Base-by-base conservation (phyloP, 2,329 filamentous ascomycete species). In the Mycosphaerelloides madeirae region DNA sequence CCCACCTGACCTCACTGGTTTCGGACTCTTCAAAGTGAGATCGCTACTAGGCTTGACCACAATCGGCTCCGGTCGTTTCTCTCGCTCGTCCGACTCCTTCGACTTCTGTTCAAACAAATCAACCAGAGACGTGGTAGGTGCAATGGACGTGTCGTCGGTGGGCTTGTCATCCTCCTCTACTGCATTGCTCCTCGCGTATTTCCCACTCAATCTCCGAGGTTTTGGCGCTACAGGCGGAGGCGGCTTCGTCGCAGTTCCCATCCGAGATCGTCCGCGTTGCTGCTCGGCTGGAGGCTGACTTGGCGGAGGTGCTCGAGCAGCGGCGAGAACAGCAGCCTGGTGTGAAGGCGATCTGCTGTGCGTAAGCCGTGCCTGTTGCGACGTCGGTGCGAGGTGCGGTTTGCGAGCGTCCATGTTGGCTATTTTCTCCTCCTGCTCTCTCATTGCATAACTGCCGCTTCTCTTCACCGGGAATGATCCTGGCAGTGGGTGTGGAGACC, bases 91-190 rank as follows among this genome's bases (percentile, higher is more conserved):
- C 50, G 25, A 57, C 57, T 33, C 43, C 14, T 43, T 52, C 6
- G 53, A 34, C 31, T 68, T 73, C 50, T 74, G 70, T 65, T 89
- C 84, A 53, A 87, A 87, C 68, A 86, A 74, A 31, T 77, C 77
- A 42, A 87, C 82, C 15, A 87, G 69, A 3, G 80, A 77, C 3
- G 72, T 79, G 0, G 83, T 83, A 0, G 83, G 74, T 18, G 77
- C 47, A 12, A 59, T 59, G 2, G 54, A 41, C 7, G 50, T 52
- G n/a, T 36, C 41, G 33, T 61, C 56, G 25, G 55, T 55, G 11
- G 48, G 46, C 42, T 41, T 46, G 29, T 57, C 50, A 25, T 25
- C 22, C 22, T 31, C 37, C 29, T 25, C 16, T 20, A 16, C 28
- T 12, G 36, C 46, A 20, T 36, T 29, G 14, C 41, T 40, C 35